Conservation (phyloP, 1,284 basidiomycete species). For the Hymenochaete sp. region DNA sequence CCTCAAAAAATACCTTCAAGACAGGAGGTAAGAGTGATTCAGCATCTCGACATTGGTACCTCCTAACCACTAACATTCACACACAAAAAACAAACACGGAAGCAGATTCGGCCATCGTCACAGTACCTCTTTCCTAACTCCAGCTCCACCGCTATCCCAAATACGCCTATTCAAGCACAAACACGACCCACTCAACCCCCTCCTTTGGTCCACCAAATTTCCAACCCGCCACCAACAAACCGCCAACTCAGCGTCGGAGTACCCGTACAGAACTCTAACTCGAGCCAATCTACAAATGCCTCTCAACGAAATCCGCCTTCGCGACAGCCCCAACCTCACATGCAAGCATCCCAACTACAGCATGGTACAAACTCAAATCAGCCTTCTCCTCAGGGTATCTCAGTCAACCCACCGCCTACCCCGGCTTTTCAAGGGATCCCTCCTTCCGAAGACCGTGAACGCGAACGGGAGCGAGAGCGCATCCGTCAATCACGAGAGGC, state of each 20-base stretch:
- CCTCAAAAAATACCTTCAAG: no score
- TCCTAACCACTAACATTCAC: background rate
- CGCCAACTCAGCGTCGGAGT: conserved; percentile 8
- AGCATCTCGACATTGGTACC: background rate
- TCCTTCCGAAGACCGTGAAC: background rate
- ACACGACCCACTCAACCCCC: background rate
- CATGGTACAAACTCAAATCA: background rate
- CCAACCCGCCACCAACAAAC: background rate
- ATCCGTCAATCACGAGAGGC: background rate
- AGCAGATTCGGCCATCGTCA: background rate
- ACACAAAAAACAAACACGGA: background rate
- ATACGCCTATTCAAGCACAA: background rate
- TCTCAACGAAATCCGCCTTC: conserved; percentile 5
- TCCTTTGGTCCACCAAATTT: background rate
- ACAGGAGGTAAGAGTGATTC: conserved; percentile 7
- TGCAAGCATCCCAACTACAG: background rate
- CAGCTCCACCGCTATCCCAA: background rate
- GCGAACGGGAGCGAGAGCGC: background rate
- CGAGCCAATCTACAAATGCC: conserved; percentile 15
- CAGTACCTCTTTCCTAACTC: conserved; percentile 1
- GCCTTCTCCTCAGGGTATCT: background rate
- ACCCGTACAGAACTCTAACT: conserved; percentile 13
- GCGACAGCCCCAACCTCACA: background rate
- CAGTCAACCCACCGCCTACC: background rate
- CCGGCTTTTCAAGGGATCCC: conserved; percentile 1